Evolutionary conservation across 345 rosid species (phyloP).

Genomic region (Boechera divaricarpa): DNA sequence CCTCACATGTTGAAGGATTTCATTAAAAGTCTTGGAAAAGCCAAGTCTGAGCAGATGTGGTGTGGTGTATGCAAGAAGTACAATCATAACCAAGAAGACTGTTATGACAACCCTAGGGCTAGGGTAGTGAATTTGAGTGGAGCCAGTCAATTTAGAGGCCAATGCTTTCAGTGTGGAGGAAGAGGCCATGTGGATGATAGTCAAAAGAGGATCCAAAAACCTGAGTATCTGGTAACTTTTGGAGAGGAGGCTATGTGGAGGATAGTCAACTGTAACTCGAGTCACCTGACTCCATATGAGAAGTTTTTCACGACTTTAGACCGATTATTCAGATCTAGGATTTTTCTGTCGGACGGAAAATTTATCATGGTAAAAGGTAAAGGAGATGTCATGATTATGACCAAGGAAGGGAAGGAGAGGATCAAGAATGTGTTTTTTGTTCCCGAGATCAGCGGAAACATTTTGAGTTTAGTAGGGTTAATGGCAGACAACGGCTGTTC

Average conservation of each 20-base stretch:
- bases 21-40: background rate
- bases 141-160: background rate
- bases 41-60: background rate
- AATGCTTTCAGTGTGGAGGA: constrained; percentile 20
- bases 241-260: constrained; percentile 29
- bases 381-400: constrained; percentile 22
- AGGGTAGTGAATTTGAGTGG: background rate
- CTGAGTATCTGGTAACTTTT: background rate
- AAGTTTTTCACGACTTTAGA: constrained; percentile 32
- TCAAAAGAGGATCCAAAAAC: background rate
- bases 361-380: constrained; percentile 16
- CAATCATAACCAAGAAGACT: background rate
- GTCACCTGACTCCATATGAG: constrained; percentile 34
- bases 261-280: background rate
- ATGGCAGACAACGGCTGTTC: constrained; percentile 8
- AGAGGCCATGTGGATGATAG: background rate
- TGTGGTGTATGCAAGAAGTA: constrained; percentile 18
- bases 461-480: constrained; percentile 20
- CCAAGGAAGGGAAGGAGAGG: constrained; percentile 9
- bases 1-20: background rate
- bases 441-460: constrained; percentile 22
- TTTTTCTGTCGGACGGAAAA: background rate
- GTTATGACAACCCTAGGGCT: background rate
- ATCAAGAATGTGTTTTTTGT: constrained; percentile 28
- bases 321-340: background rate